Percentiles rank a stretch among this genome's conserved stretches.
Evolutionary conservation across 345 rosid genomes (phyloP).

Genomic region (Nasturtium officinale): DNA sequence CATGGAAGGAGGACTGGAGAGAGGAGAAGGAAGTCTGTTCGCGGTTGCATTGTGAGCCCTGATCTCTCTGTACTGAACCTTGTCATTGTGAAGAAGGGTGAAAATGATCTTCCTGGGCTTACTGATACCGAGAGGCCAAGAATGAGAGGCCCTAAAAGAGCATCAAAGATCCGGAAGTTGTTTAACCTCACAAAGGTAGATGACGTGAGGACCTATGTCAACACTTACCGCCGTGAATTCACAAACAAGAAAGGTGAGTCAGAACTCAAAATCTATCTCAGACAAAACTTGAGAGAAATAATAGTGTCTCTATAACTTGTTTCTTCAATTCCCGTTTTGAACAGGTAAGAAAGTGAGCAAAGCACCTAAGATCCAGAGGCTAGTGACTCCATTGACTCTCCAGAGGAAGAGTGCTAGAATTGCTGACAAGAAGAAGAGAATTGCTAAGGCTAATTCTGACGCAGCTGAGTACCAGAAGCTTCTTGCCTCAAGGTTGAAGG

Average conservation of each 20-base stretch:
- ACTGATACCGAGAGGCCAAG: conserved; percentile 77
- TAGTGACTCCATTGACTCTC: conserved; percentile 82
- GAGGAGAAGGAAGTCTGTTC: conserved; percentile 84
- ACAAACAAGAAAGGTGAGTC: conserved; percentile 54
- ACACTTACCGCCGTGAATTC: conserved; percentile 80
- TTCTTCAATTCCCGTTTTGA: not conserved
- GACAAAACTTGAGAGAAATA: not conserved
- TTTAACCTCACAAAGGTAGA: conserved; percentile 78
- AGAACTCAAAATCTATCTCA: not conserved
- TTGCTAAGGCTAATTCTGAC: conserved; percentile 79
- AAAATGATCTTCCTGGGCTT: conserved; percentile 72
- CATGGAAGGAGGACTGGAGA: conserved; percentile 75
- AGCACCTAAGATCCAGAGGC: conserved; percentile 89
- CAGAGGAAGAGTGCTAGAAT: conserved; percentile 82
- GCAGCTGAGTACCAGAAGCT: conserved; percentile 90
- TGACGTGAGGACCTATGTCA: conserved; percentile 78
- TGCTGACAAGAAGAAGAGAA: conserved; percentile 79
- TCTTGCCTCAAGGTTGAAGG: conserved; percentile 84
- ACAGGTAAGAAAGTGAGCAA: conserved; percentile 87
- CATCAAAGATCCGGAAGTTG: conserved; percentile 75
- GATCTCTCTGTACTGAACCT: conserved; percentile 82
- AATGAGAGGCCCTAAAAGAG: conserved; percentile 87
- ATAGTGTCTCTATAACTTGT: not conserved
- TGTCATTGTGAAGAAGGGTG: conserved; percentile 81
- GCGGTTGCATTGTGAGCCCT: conserved; percentile 85